These are phyloP conservation scores for Exophiala dermatitidis DNA, from an alignment of 2,329 filamentous ascomycete species.

Conservation along the genomic window DNA sequence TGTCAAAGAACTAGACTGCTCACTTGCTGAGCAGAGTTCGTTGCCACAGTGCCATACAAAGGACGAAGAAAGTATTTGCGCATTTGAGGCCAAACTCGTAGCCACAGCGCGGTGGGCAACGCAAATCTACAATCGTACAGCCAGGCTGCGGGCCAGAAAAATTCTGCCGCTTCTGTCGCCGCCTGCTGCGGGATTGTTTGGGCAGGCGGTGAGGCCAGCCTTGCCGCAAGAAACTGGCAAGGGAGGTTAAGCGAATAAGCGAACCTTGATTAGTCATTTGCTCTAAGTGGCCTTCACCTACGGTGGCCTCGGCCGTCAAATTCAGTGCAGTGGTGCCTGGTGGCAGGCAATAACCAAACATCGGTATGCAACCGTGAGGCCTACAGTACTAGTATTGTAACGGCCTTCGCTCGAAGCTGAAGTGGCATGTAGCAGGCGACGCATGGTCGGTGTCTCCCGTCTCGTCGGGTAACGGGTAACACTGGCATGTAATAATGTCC, in stretches of 20 bases:
- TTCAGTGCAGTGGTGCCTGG: background rate
- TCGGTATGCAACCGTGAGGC: no score
- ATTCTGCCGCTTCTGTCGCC: slow-evolving; percentile 1
- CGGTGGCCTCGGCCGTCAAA: background rate
- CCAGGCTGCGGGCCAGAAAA: background rate
- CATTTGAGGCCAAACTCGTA: background rate
- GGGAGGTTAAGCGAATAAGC: background rate
- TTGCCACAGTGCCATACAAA: background rate
- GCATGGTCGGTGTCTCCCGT: no score
- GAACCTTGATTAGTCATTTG: background rate
- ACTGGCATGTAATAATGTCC: no score
- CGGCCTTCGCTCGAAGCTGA: no score
- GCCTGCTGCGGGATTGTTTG: background rate
- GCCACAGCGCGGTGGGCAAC: slow-evolving; percentile 8
- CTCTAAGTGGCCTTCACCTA: background rate
- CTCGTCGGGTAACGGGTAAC: no score
- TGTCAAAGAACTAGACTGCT: background rate
- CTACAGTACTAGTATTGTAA: no score
- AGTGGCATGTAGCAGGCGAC: no score
- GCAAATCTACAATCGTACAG: background rate
- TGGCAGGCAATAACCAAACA: no score
- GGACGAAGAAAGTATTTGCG: background rate
- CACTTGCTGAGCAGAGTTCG: no score
- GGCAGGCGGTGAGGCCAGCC: slow-evolving; percentile 1
- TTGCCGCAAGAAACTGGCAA: background rate